A percentile compares a stretch with the other conserved stretches of the same genome.
Conservation (phyloP, 139 green algal genomes). For the Asterochloris sp. region DNA sequence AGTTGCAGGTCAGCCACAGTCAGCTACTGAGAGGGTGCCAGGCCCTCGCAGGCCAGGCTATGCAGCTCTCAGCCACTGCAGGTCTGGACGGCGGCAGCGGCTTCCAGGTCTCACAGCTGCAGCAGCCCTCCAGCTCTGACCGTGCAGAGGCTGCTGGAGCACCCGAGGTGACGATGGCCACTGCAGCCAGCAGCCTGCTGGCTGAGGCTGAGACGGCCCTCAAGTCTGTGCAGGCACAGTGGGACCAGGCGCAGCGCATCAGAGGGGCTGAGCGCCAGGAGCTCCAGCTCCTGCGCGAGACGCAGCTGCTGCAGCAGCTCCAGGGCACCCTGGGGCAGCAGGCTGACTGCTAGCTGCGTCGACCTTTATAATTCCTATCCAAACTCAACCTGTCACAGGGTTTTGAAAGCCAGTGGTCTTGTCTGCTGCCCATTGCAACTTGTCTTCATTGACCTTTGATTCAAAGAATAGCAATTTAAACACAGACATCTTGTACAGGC, state of each 20-base stretch:
- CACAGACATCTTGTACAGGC: too few relatives aligned
- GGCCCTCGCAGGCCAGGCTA: conserved; percentile 10
- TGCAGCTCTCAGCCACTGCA: conserved; percentile 9
- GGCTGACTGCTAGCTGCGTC: too few relatives aligned
- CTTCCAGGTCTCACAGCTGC: not conserved
- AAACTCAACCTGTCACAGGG: not conserved
- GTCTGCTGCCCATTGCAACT: too few relatives aligned
- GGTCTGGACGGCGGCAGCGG: not conserved
- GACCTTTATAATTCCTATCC: too few relatives aligned
- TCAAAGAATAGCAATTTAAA: too few relatives aligned
- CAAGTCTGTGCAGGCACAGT: conserved; percentile 5
- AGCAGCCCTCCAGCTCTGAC: not conserved
- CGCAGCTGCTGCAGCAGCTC: conserved; percentile 18
- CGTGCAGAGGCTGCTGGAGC: not conserved
- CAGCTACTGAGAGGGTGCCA: conserved; percentile 16
- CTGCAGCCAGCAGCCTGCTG: not conserved
- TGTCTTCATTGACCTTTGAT: too few relatives aligned
- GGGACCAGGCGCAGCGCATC: conserved; percentile 14
- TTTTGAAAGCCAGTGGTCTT: not conserved
- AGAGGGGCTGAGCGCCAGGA: conserved; percentile 27
- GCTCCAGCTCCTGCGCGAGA: conserved; percentile 30
- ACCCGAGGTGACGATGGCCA: conserved; percentile 22
- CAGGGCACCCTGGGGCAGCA: not conserved
- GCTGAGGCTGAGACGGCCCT: conserved; percentile 1
- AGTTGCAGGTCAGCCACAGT: conserved; percentile 17